These are phyloP conservation scores for Prunus armeniaca DNA, from an alignment of 306 rosid genomes.

Conservation along the genomic window DNA sequence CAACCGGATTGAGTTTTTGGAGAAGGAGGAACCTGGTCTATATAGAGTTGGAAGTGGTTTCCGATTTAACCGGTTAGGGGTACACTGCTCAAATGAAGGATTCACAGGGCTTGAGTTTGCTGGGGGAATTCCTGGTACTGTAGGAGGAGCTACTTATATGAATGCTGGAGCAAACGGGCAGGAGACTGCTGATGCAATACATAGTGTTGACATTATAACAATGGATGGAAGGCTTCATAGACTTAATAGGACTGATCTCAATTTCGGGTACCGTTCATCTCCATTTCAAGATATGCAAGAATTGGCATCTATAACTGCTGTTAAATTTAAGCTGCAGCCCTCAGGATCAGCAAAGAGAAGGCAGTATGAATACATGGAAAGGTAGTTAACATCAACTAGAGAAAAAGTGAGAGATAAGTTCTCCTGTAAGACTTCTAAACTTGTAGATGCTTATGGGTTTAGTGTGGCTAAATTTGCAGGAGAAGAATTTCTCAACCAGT, in stretches of 20 bases:
- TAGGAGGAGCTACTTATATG: conserved; percentile 33
- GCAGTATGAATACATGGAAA: conserved; percentile 16
- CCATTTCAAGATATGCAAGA: conserved; percentile 32
- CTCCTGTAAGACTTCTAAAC: neutral
- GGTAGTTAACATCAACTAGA: conserved; percentile 6
- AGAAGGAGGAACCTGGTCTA: conserved; percentile 12
- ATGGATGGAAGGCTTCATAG: conserved; percentile 18
- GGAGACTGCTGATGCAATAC: conserved; percentile 29
- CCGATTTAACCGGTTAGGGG: conserved; percentile 20
- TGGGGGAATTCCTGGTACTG: conserved; percentile 37
- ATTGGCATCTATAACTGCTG: conserved; percentile 31
- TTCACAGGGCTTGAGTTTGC: conserved; percentile 34
- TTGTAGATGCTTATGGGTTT: neutral
- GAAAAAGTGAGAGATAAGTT: neutral
- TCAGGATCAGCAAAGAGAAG: conserved; percentile 14
- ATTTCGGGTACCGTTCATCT: conserved; percentile 26
- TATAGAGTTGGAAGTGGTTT: conserved; percentile 39
- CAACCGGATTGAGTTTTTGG: conserved; percentile 32
- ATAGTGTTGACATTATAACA: conserved; percentile 17
- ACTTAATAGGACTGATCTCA: conserved; percentile 16
- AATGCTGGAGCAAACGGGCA: conserved; percentile 43
- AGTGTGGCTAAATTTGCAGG: conserved; percentile 16
- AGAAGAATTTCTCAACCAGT: conserved; percentile 30
- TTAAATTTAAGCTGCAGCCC: conserved; percentile 21
- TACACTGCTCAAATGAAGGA: conserved; percentile 32